Conservation (phyloP, 352 stramenopile species). For the Sclerospora graminicola region DNA sequence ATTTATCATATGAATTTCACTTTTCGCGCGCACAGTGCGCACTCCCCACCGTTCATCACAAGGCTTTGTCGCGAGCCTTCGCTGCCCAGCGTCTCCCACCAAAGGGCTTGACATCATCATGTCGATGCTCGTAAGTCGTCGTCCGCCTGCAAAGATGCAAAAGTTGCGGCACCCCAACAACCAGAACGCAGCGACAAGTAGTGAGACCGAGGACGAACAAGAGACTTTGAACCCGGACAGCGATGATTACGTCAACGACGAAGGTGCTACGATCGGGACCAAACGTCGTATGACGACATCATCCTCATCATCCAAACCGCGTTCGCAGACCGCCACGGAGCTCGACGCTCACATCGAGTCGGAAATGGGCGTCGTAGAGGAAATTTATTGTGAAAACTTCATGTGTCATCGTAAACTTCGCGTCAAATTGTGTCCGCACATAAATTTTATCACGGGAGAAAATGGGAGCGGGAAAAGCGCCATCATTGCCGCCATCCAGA, state of each 20-base stretch:
- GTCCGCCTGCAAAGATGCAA: conserved; percentile 13
- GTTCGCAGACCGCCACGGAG: not conserved
- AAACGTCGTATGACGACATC: conserved; percentile 12
- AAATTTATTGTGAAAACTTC: conserved; percentile 97
- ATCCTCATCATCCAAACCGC: not conserved
- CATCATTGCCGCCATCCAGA: conserved; percentile 96
- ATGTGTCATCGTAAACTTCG: conserved; percentile 95
- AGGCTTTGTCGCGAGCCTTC: no score
- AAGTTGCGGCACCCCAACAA: conserved; percentile 9
- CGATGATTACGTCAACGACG: conserved; percentile 13
- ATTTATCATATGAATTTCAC: no score
- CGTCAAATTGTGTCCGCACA: conserved; percentile 71
- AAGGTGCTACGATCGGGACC: conserved; percentile 3
- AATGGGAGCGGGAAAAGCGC: conserved; percentile 94
- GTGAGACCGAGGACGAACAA: conserved; percentile 28
- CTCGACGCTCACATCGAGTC: conserved; percentile 15
- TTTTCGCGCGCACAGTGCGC: no score
- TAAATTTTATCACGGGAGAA: conserved; percentile 88
- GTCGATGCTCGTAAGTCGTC: conserved; percentile 11
- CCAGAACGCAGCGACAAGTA: conserved; percentile 12
- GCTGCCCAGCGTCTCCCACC: no score
- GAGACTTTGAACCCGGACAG: conserved; percentile 9
- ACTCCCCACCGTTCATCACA: no score
- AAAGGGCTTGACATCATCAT: no score
- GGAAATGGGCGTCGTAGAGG: conserved; percentile 91